Evolutionary conservation across 768 basidiomycete genomes (phyloP).

Genomic region (Mycena olivaceomarginata): DNA sequence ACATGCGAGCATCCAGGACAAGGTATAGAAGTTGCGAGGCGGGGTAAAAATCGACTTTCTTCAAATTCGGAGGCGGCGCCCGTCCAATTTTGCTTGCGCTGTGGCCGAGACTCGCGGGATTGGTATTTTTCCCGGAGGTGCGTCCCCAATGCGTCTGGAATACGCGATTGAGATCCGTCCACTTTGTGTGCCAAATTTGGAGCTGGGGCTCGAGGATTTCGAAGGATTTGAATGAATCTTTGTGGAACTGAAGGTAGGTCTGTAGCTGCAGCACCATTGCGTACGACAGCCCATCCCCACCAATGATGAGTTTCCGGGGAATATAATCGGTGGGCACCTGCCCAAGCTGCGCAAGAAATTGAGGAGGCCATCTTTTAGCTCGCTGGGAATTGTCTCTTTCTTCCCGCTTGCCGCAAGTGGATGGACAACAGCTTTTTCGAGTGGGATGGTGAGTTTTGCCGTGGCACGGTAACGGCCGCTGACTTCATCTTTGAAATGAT

Average conservation of each 20-base stretch:
- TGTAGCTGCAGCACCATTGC: constrained; percentile 47
- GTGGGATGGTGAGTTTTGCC: background rate
- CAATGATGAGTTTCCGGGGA: constrained; percentile 51
- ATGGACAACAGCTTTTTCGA: background rate
- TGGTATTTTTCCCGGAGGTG: constrained; percentile 21
- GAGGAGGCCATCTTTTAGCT: background rate
- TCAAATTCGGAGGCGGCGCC: constrained; percentile 52
- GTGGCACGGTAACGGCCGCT: background rate
- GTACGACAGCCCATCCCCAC: constrained; percentile 61
- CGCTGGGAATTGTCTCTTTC: constrained; percentile 6
- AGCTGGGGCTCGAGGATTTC: too few species aligned
- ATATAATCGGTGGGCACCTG: constrained; percentile 45
- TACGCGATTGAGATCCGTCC: constrained; percentile 41
- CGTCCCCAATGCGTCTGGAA: constrained; percentile 56
- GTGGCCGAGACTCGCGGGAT: constrained; percentile 56
- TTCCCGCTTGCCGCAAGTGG: background rate
- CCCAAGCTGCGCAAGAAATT: background rate
- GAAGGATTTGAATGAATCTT: too few species aligned
- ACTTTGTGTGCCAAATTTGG: constrained; percentile 42
- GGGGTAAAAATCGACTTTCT: constrained; percentile 11
- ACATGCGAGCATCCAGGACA: constrained; percentile 38
- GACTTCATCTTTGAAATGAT: background rate
- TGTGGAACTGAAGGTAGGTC: too few species aligned
- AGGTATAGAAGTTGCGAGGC: background rate
- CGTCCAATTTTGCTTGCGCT: constrained; percentile 52